phyloP scores from a whole-genome alignment of 129 eudicot genomes.

The Escallonia rubra region DNA sequence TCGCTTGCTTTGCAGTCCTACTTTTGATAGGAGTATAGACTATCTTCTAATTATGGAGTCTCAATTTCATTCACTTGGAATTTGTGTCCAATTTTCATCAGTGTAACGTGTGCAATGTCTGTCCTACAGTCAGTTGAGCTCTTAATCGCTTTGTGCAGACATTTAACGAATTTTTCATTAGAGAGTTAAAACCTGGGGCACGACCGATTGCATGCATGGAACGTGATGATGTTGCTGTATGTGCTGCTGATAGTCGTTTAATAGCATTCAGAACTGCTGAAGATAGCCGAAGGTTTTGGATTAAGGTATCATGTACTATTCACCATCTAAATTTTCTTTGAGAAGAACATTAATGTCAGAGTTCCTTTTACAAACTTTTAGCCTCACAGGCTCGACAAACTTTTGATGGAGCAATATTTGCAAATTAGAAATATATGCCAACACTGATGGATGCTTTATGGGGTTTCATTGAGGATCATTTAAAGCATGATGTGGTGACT shows the following conservation, averaged over 20 bases:
- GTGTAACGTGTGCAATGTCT: neutral
- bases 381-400: neutral
- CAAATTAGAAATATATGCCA: too few relatives aligned
- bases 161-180: conserved; percentile 84
- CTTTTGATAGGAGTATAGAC: too few relatives aligned
- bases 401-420: neutral
- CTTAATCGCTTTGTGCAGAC: conserved; percentile 55
- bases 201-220: conserved; percentile 63
- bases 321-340: neutral
- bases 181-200: conserved; percentile 88
- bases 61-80: too few relatives aligned
- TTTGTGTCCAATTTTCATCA: neutral
- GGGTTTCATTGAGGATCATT: too few relatives aligned
- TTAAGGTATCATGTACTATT: conserved; percentile 50
- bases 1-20: too few relatives aligned
- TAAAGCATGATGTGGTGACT: too few relatives aligned
- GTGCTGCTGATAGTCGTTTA: conserved; percentile 96
- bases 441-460: too few relatives aligned
- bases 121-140: neutral
- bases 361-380: neutral
- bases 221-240: conserved; percentile 83
- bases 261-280: conserved; percentile 67
- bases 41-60: too few relatives aligned
- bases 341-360: neutral
- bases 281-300: conserved; percentile 85